These are phyloP conservation scores for Cryphonectria parasitica DNA, from an alignment of 2,329 filamentous ascomycete genomes.

Conservation along the genomic window DNA sequence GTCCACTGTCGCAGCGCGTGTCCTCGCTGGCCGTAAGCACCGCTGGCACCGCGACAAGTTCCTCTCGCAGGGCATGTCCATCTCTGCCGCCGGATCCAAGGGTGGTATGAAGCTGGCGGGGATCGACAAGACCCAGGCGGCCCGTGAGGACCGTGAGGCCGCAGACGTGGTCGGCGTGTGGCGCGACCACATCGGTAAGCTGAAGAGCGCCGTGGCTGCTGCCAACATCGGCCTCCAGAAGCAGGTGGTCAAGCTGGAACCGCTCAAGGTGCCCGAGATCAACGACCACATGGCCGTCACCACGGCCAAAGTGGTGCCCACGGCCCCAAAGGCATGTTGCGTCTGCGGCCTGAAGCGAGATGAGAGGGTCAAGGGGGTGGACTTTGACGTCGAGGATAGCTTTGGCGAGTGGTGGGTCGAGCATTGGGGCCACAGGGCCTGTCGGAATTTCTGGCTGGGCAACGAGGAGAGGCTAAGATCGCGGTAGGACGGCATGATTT, in stretches of 20 bases:
- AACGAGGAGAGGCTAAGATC: constrained; percentile 72
- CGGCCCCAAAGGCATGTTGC: constrained; percentile 75
- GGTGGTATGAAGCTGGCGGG: constrained; percentile 87
- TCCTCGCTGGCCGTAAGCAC: constrained; percentile 81
- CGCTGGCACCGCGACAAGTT: constrained; percentile 91
- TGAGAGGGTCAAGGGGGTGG: constrained; percentile 77
- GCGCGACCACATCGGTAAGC: constrained; percentile 74
- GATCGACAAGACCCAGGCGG: constrained; percentile 80
- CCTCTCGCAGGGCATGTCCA: constrained; percentile 85
- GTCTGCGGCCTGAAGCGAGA: constrained; percentile 88
- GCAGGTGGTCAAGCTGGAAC: constrained; percentile 34
- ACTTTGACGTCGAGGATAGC: constrained; percentile 79
- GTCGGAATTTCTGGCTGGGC: constrained; percentile 82
- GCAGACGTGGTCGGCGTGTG: constrained; percentile 76
- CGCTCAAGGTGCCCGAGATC: constrained; percentile 69
- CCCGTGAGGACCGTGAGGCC: constrained; percentile 82
- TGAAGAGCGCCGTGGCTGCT: constrained; percentile 73
- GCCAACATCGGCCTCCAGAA: constrained; percentile 53
- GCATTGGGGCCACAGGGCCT: constrained; percentile 80
- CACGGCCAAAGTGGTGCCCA: constrained; percentile 72
- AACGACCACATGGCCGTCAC: constrained; percentile 70
- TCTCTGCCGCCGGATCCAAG: constrained; percentile 74
- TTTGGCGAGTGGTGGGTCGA: constrained; percentile 98
- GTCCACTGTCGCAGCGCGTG: constrained; percentile 71
- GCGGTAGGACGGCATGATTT: constrained; percentile 48